phyloP scores from a whole-genome alignment of 176 grass and related monocot genomes.

The Hordeum vulgare region MorexV3_pseudomolecules_assembly NC_058518.1:369062977-369063476 shows the following conservation, averaged over 20 bases:
- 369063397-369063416: neutral
- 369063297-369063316: neutral
- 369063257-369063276: neutral
- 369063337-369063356: neutral
- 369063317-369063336: neutral
- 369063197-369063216: conserved; percentile 78
- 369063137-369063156: neutral
- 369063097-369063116: neutral
- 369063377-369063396: neutral
- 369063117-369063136: neutral
- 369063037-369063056: too few species aligned
- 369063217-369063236: conserved; percentile 91
- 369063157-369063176: conserved; percentile 19
- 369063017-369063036: too few species aligned
- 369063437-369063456: neutral
- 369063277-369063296: neutral
- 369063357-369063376: neutral
- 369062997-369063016: too few species aligned
- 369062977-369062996: too few species aligned
- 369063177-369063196: conserved; percentile 96
- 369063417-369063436: neutral
- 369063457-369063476: neutral
- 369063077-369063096: neutral
- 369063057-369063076: neutral
- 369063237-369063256: conserved; percentile 61